phyloP scores from a whole-genome alignment of 2,329 filamentous ascomycete species.

The Venturia carpophila region DNA sequence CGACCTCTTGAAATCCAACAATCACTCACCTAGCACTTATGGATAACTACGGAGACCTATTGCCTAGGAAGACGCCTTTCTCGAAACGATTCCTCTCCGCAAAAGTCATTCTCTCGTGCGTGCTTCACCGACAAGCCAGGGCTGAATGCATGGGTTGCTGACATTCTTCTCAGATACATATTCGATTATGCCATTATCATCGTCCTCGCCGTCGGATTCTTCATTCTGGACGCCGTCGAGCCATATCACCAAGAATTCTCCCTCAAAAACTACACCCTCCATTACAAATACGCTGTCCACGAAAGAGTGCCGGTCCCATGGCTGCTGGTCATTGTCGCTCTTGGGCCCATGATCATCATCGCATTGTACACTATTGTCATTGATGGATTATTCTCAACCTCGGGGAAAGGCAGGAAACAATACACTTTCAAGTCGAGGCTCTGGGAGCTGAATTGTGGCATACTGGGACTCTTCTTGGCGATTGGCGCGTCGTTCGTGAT shows the following conservation, averaged over 20 bases:
- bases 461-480: conserved; percentile 48
- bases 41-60: conserved; percentile 18
- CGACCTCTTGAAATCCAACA: background rate
- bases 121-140: conserved; percentile 19
- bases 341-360: conserved; percentile 45
- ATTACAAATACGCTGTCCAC: conserved; percentile 49
- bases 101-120: conserved; percentile 46
- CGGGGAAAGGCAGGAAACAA: conserved; percentile 29
- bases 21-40: conserved; percentile 14
- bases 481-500: conserved; percentile 50
- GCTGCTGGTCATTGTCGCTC: conserved; percentile 43
- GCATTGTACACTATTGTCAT: conserved; percentile 49
- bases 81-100: conserved; percentile 45
- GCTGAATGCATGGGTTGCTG: conserved; percentile 20
- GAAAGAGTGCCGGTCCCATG: conserved; percentile 47
- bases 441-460: conserved; percentile 56
- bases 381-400: conserved; percentile 51
- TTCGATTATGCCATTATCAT: conserved; percentile 50
- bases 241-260: conserved; percentile 20
- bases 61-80: conserved; percentile 42
- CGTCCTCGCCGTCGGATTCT: conserved; percentile 16
- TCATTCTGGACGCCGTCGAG: conserved; percentile 17
- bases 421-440: conserved; percentile 49
- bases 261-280: conserved; percentile 44
- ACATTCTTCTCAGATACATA: conserved; percentile 41